Evolutionary conservation across 2,329 filamentous ascomycete genomes (phyloP), one percentile per base, ranked within the genome.

Genomic region (Ilyonectria robusta): DNA sequence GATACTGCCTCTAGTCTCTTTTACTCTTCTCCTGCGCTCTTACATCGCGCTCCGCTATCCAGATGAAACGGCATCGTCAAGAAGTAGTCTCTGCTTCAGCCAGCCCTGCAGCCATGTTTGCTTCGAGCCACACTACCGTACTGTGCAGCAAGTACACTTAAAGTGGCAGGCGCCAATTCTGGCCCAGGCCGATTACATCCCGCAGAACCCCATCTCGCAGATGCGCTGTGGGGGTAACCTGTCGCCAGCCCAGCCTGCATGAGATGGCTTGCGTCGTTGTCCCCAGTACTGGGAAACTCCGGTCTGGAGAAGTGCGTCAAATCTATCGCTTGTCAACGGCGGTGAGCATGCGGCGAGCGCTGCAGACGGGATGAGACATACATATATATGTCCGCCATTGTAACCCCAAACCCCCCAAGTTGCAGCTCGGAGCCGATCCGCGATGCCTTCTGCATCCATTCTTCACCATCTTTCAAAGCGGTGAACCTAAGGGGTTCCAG

Each of bases 191-290:
- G 31, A 54, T 65, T 48, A 53, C 42, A 26, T 46, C 64, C 57
- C 61, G 64, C 59, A 65, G 63, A 66, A 64, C 33, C 48, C 60
- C 72, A 71, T 74, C 72, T 67, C 69, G 72, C 70, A 75, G 71
- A 59, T 72, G 59, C 23, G 40, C 63, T 71, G 68, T 70, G 70
- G 64, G 68, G 69, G 64, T 46, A 46, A 56, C 59, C 59, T 47
- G 58, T 53, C 56, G 58, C 61, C 69, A 62, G 59, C 66, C 65
- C 63, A 62, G 59, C 66, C 70, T 61, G 69, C 72, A 74, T 70
- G 47, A 65, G 42, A 64, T 65, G 62, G 51, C 66, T 65, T 70
- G 57, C 67, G 58, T 55, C 58, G 61, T 47, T 64, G 66, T 44
- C 56, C 67, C 51, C 40, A 60, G 56, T 35, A 46, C 47, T 42